Conservation (phyloP, 192 early-diverging fungal genomes). For the Neocallimastix lanati region DNA sequence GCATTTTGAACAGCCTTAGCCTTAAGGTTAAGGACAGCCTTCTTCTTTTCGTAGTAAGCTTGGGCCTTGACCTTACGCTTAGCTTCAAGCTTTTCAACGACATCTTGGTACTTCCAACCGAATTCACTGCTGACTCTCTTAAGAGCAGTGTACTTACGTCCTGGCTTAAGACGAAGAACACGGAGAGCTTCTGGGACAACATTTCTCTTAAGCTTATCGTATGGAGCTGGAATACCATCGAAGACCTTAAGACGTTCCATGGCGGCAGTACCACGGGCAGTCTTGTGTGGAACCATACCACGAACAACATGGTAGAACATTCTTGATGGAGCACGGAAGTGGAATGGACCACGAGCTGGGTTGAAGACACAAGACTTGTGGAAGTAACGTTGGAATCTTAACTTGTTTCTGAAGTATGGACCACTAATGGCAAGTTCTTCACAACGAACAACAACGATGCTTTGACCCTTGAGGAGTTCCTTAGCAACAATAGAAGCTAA, state of each 20-base stretch:
- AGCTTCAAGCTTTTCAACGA: conserved; percentile 90
- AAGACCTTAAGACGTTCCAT: conserved; percentile 97
- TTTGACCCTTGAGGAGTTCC: conserved; percentile 93
- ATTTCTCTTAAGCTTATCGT: conserved; percentile 91
- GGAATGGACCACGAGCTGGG: conserved; percentile 91
- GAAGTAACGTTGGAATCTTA: conserved; percentile 61
- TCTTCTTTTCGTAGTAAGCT: conserved; percentile 83
- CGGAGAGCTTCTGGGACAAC: conserved; percentile 93
- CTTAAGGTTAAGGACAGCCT: conserved; percentile 20
- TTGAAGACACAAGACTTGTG: conserved; percentile 96
- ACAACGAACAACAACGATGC: conserved; percentile 90
- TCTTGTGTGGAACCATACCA: conserved; percentile 99
- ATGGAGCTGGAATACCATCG: conserved; percentile 94
- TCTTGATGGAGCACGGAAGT: conserved; percentile 93
- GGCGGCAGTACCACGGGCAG: conserved; percentile 89
- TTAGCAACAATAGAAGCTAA: conserved; percentile 95
- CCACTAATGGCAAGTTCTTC: conserved; percentile 98
- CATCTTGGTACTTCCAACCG: conserved; percentile 99
- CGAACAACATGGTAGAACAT: conserved; percentile 94
- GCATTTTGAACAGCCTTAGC: conserved; percentile 61
- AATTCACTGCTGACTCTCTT: conserved; percentile 87
- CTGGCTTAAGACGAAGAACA: conserved; percentile 88
- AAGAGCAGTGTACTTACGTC: conserved; percentile 93
- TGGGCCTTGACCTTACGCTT: conserved; percentile 91
- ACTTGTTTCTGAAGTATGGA: conserved; percentile 98